A percentile compares a stretch with the other conserved stretches of the same genome.
phyloP scores from a whole-genome alignment of 768 basidiomycete genomes.

The Cystofilobasidium ferigula region DNA sequence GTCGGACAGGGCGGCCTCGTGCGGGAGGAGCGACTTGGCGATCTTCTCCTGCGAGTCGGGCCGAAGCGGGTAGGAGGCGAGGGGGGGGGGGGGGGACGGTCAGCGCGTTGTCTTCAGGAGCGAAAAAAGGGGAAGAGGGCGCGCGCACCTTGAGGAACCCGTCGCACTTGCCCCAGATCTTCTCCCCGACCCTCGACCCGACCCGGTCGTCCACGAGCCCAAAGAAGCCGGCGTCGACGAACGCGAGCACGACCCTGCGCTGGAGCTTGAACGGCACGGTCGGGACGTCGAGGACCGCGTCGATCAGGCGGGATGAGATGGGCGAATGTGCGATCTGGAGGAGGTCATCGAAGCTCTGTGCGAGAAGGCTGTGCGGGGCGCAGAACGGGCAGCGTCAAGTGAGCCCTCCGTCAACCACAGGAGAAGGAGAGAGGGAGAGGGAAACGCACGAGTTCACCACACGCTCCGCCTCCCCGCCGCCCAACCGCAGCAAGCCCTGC shows the following conservation, averaged over 20 bases:
- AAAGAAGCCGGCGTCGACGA: constrained; percentile 69
- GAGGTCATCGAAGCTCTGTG: constrained; percentile 43
- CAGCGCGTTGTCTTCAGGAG: too few relatives aligned
- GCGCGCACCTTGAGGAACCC: constrained; percentile 72
- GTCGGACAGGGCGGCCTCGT: constrained; percentile 59
- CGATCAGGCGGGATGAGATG: constrained; percentile 66
- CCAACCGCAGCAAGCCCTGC: constrained; percentile 64
- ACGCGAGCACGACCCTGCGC: constrained; percentile 51
- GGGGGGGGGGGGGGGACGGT: neutral
- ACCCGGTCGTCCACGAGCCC: constrained; percentile 75
- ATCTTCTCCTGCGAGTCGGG: constrained; percentile 73
- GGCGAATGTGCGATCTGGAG: constrained; percentile 53
- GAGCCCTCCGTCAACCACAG: too few relatives aligned
- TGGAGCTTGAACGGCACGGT: constrained; percentile 43
- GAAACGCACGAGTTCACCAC: constrained; percentile 56
- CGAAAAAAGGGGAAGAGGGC: constrained; percentile 9
- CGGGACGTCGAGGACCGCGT: constrained; percentile 57
- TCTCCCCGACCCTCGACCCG: constrained; percentile 78
- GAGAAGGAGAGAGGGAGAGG: neutral
- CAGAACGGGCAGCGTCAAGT: too few relatives aligned
- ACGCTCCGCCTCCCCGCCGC: constrained; percentile 47
- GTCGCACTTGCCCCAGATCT: constrained; percentile 86
- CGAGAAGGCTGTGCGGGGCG: neutral
- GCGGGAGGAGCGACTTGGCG: constrained; percentile 60
- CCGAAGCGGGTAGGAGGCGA: too few relatives aligned